Base-by-base conservation (phyloP, 2,329 filamentous ascomycete species). In the Botrytis elliptica region DNA sequence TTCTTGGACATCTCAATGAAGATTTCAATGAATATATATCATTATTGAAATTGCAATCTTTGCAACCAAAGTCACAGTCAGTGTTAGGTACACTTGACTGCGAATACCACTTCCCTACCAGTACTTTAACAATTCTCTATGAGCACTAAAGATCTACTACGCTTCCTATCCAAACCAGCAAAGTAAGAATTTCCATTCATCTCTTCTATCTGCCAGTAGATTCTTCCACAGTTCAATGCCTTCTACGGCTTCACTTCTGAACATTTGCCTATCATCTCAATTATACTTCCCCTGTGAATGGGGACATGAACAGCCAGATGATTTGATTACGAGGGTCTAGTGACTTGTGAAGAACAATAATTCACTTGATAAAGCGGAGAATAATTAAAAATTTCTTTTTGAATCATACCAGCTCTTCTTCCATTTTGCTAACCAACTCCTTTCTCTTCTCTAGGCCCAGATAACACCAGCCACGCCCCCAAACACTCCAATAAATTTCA, bases 161-260 rank as follows among this genome's bases (percentile, higher is more conserved):
- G 94, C 86, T 96, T 97, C 87, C 90, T 97, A 80, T 97, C 93
- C 83, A 96, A 96, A 88, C 94, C 94, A 83, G 93, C 93, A 84
- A 97, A 97, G 94, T 97, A 85, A 83, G 92, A 86, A 60, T 73
- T 38, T 49, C 67, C 40, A 55, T 70, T 49, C 33, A 12, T 18
- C 44, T 40, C 18, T 57, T 16, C 46, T 25, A n/a, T 60, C 55
- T 66, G n/a, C 42, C 6, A 46, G 38, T 25, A 25, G 8, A 29
- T 42, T 25, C 44, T 20, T 55, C 16, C 25, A 38, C 46, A 5
- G 57, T 29, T 10, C n/a, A 42, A 59, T 25, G 42, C 57, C 40
- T 64, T 36, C 22, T 12, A 57, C 60, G 29, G n/a, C 36, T 38
- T 36, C 25, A 22, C 22, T 42, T 29, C 14, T 10, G 18, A 52